Evolutionary conservation across 2,329 filamentous ascomycete species (phyloP).

Genomic region (Thelonectria discophora): DNA sequence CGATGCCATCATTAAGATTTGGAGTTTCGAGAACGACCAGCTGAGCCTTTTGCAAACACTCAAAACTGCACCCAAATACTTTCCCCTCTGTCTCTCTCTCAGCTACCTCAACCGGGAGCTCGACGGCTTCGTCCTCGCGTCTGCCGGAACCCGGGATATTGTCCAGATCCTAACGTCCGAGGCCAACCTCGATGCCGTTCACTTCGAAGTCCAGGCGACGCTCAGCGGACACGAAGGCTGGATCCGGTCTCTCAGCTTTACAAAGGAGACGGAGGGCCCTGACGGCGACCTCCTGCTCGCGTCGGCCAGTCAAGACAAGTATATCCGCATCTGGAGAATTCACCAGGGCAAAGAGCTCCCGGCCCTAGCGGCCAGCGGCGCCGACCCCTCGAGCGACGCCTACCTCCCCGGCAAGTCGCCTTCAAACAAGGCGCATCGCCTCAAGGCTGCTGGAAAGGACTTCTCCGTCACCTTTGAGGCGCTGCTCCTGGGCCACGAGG

Average conservation of each 20-base stretch:
- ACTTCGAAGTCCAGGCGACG: constrained; percentile 78
- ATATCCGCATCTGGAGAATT: constrained; percentile 91
- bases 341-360: constrained; percentile 74
- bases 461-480: constrained; percentile 94
- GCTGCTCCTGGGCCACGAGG: constrained; percentile 91
- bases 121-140: constrained; percentile 73
- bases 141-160: constrained; percentile 84
- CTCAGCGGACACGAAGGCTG: constrained; percentile 93
- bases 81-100: constrained; percentile 81
- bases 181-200: constrained; percentile 46
- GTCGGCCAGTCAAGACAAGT: constrained; percentile 97
- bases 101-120: constrained; percentile 63
- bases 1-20: constrained; percentile 77
- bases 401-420: constrained; percentile 75
- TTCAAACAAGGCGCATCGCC: constrained; percentile 87
- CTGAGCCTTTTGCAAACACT: constrained; percentile 74
- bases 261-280: constrained; percentile 63
- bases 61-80: constrained; percentile 77
- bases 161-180: constrained; percentile 81
- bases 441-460: constrained; percentile 68
- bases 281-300: constrained; percentile 80
- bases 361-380: constrained; percentile 59
- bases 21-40: constrained; percentile 67
- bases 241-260: constrained; percentile 87
- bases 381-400: constrained; percentile 66